Base-by-base conservation (phyloP, 805 yeast species). In the Hanseniaspora singularis region DNA sequence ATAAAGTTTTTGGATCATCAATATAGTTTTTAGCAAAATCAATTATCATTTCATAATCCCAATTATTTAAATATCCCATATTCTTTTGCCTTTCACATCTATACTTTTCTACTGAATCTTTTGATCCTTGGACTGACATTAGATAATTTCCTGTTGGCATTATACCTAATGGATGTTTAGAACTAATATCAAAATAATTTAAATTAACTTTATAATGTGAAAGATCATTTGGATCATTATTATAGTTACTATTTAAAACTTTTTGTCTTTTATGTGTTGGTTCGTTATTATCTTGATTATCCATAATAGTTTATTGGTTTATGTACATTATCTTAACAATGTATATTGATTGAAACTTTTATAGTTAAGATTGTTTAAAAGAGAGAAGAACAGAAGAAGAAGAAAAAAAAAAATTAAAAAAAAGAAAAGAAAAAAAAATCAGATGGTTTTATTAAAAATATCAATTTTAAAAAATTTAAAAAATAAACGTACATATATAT, bases 121-220 rank as follows among this genome's bases (percentile, higher is more conserved):
- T 52, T 1, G 43, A 32, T 1, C 52, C 46, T 28, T 55, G 49
- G n/a, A 54, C 53, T 24, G 60, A 58, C 19, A 78, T 55, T 22
- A 73, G 61, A 3, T 72, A 68, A 55, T 84, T 84, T 4, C 94
- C 94, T n/a, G 73, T 62, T 0, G 94, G 95, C 55, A 72, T 74
- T 14, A 84, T 78, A 42, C 81, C 80, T 26, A 83, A 61, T 1
- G 94, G 94, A 56, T 84, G 94, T 44, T 67, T 65, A 18, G 68
- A 60, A 9, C 68, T 59, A 2, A 62, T 53, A 2, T 67, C 36
- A 33, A 39, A 50, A 8, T 43, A 31, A n/a, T 49, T 50, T 23
- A 48, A 45, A 31, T 44, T 44, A 4, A 33, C 48, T 19, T 40
- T 37, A n/a, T 47, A 50, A 15, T 49, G 46, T 31, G 50, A 49